Evolutionary conservation across 345 rosid species (phyloP), one percentile per base, ranked within the genome.

Genomic region (Acer campestre): DNA sequence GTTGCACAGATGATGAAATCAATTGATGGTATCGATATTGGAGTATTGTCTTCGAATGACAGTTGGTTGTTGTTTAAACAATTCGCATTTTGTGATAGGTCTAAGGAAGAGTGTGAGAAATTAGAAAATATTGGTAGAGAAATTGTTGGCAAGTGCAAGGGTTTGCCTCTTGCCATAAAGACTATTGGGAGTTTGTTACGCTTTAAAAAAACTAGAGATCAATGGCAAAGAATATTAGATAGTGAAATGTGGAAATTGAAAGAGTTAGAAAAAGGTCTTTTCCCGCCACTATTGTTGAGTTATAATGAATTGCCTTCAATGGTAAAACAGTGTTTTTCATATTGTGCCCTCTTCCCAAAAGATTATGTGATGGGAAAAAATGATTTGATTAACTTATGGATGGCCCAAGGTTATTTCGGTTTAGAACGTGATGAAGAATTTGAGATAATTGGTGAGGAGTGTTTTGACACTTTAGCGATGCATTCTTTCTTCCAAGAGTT

Each of bases 71-170:
- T 69, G 20, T 69, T 69, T 14, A 69, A 3, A 20, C 12, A 12
- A 20, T 13, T 69, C 13, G 61, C 73, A 5, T 69, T 69, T 69
- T 13, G 12, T 49, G 13, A 0, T n/a, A 44, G 64, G 17, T 5
- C 14, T 6, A 20, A 22, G n/a, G n/a, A 61, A 14, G 18, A 35
- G 20, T 22, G 29, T 46, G 3, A 14, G 25, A 12, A 23, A 10
- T 49, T 69, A 10, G 65, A 56, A 25, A 77, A 48, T 3, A 49
- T 75, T 13, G 77, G 82, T 9, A 65, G 23, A 42, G 2, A 31
- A 29, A 78, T 82, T 49, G 75, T 71, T 10, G 42, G 22, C 22
- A 82, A 67, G 53, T 82, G 85, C 44, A 51, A 79, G 18, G 85
- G 85, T 23, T 67, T 78, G 48, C 77, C 85, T 48, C 53, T 78